Evolutionary conservation across 2,329 filamentous ascomycete species (phyloP).

Genomic region (Aspergillus sp.): DNA sequence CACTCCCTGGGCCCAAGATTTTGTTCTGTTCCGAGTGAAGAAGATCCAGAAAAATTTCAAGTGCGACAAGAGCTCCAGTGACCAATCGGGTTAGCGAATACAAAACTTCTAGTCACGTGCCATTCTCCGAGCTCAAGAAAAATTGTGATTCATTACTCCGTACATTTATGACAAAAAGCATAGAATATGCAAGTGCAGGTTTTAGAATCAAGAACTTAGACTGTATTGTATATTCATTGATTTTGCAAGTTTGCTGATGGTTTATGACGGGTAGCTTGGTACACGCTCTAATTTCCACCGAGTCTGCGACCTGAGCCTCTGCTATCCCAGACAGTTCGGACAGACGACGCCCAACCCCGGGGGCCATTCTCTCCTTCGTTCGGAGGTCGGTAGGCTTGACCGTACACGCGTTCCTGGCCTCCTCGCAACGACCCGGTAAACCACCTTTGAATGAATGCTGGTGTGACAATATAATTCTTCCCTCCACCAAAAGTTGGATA

Average conservation of each 20-base stretch:
- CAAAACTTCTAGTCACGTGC: constrained; percentile 18
- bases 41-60: constrained; percentile 29
- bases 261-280: too few relatives aligned
- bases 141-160: background rate
- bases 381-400: constrained; percentile 57
- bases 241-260: background rate
- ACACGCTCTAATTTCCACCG: constrained; percentile 31
- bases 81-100: constrained; percentile 26
- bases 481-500: constrained; percentile 90
- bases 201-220: too few relatives aligned
- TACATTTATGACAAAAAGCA: background rate
- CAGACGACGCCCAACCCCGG: constrained; percentile 31
- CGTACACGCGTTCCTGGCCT: constrained; percentile 56
- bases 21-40: constrained; percentile 24
- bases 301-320: constrained; percentile 44
- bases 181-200: too few relatives aligned
- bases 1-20: constrained; percentile 21
- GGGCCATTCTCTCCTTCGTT: constrained; percentile 17
- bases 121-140: background rate
- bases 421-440: constrained; percentile 54
- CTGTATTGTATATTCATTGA: too few relatives aligned
- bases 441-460: constrained; percentile 66
- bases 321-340: constrained; percentile 37
- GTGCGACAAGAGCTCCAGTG: constrained; percentile 23
- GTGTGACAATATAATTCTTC: constrained; percentile 72